Evolutionary conservation across 257 asterid genomes (phyloP).

Genomic region (Solanum appendiculatum): DNA sequence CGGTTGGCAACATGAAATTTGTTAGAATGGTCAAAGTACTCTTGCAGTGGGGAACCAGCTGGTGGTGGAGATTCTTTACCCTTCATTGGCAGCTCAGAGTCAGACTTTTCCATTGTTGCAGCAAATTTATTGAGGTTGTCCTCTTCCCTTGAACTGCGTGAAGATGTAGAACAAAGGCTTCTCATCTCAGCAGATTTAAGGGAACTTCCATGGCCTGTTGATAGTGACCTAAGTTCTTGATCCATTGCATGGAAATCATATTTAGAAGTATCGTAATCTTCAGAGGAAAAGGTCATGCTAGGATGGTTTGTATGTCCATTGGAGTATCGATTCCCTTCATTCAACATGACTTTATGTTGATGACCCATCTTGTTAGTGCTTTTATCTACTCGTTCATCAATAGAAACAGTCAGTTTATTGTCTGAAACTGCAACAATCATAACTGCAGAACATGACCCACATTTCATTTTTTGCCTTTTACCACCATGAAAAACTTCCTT

Average conservation of each 20-base stretch:
- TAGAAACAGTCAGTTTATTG: conserved; percentile 29
- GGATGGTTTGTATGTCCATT: conserved; percentile 18
- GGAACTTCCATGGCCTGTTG: conserved; percentile 20
- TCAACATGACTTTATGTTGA: not conserved
- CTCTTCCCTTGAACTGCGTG: conserved; percentile 38
- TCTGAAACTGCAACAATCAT: conserved; percentile 27
- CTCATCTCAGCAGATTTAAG: conserved; percentile 19
- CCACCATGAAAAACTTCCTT: conserved; percentile 25
- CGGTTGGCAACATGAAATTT: conserved; percentile 25
- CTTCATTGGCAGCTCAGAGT: conserved; percentile 19
- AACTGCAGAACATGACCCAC: conserved; percentile 65
- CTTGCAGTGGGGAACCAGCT: conserved; percentile 55
- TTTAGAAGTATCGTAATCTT: conserved; percentile 52
- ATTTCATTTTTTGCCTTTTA: conserved; percentile 37
- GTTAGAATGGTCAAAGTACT: conserved; percentile 54
- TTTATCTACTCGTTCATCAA: conserved; percentile 22
- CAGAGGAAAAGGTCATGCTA: conserved; percentile 40
- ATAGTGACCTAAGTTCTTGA: conserved; percentile 19
- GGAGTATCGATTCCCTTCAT: conserved; percentile 6
- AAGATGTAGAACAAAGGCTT: conserved; percentile 29
- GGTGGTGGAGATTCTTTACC: conserved; percentile 34
- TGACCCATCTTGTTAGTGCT: conserved; percentile 12
- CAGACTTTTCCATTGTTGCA: conserved; percentile 11
- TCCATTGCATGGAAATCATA: conserved; percentile 56
- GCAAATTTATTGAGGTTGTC: conserved; percentile 11